Percentiles rank a stretch among this genome's conserved stretches.
These are phyloP conservation scores for Falciphora oryzae DNA, from an alignment of 2,329 filamentous ascomycete genomes.

Conservation along the genomic window DNA sequence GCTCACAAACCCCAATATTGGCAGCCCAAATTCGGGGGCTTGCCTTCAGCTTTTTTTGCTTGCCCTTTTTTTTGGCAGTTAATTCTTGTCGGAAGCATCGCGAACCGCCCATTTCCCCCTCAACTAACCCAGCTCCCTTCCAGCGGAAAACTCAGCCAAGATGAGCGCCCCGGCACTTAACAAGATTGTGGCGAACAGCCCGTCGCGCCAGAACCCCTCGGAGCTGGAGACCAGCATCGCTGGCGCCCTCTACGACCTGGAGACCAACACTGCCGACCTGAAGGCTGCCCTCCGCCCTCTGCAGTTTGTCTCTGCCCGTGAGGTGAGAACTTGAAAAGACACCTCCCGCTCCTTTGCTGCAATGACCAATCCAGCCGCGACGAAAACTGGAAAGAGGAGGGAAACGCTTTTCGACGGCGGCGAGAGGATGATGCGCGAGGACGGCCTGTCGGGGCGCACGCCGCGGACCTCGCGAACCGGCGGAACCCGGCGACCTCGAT, in stretches of 20 bases:
- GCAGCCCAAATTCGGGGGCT: neutral
- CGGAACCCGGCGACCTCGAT: conserved; percentile 6
- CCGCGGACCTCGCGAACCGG: conserved; percentile 4
- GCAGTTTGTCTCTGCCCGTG: conserved; percentile 97
- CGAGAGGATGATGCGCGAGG: conserved; percentile 2
- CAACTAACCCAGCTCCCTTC: conserved; percentile 13
- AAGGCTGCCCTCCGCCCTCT: conserved; percentile 93
- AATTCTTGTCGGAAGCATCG: neutral
- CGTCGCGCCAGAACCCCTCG: conserved; percentile 89
- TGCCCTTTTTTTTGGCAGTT: conserved; percentile 4
- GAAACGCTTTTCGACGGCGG: neutral
- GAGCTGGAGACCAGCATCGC: conserved; percentile 98
- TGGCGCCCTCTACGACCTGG: conserved; percentile 95
- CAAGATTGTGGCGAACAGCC: conserved; percentile 98
- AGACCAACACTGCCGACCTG: conserved; percentile 98
- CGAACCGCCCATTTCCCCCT: conserved; percentile 11
- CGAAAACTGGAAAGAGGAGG: conserved; percentile 1
- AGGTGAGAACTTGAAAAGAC: conserved; percentile 69
- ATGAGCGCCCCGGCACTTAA: conserved; percentile 72
- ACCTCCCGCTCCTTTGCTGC: conserved; percentile 11
- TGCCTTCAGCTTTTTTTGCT: neutral
- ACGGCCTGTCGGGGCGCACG: neutral
- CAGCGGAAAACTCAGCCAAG: conserved; percentile 25
- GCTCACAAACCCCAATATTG: conserved; percentile 20
- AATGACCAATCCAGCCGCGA: conserved; percentile 9